Evolutionary conservation across 306 rosid genomes (phyloP).

Genomic region (Glycine tomentella): DNA sequence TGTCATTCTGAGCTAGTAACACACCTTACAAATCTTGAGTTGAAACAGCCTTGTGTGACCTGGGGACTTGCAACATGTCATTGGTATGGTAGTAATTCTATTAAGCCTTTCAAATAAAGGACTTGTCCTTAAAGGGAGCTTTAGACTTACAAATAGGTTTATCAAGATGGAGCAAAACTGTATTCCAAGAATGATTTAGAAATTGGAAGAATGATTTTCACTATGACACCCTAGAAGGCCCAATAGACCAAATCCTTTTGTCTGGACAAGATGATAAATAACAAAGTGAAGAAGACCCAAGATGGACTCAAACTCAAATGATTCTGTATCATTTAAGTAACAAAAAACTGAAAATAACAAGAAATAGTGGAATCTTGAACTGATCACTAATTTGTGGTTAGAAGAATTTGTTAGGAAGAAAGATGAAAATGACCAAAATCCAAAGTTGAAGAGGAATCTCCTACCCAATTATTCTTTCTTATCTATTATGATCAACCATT

Average conservation of each 20-base stretch:
- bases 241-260: background rate
- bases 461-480: conserved; percentile 22
- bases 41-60: background rate
- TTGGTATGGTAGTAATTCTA: background rate
- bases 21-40: background rate
- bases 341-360: background rate
- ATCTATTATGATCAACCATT: background rate
- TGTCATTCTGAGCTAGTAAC: background rate
- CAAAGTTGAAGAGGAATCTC: conserved; percentile 4
- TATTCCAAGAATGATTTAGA: too few relatives aligned
- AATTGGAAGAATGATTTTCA: background rate
- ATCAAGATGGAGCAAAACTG: background rate
- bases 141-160: conserved; percentile 13
- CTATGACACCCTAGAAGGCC: background rate
- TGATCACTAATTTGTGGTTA: background rate
- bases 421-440: background rate
- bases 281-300: conserved; percentile 4
- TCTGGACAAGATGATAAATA: background rate
- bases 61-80: background rate
- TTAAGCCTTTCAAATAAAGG: background rate
- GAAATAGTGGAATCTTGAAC: conserved; percentile 22
- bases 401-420: conserved; percentile 6
- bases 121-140: background rate
- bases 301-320: background rate
- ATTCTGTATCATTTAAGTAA: background rate